Evolutionary conservation across 495 filamentous ascomycete species (phyloP), one percentile per base, ranked within the genome.

Genomic region (Xylaria telfairii): DNA sequence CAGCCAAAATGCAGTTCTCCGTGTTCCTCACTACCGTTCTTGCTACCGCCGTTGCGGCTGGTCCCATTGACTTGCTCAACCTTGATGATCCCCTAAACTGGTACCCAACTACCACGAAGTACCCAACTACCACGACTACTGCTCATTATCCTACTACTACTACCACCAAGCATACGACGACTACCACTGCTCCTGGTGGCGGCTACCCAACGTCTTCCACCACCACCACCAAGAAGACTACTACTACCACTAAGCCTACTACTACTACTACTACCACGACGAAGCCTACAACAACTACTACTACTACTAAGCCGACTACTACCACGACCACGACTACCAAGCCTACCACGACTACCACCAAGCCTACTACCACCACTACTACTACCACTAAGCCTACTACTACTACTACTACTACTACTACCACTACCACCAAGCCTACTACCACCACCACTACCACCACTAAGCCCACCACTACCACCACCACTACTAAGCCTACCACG

Each of bases 1-100:
- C 39, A 66, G 64, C 30, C 47, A 66, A 53, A 54, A 66, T 66
- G 64, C 46, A 37, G 10, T 54, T 41, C 64, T 53, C 64, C 34
- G 21, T 66, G n/a, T 47, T 66, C n/a, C 24, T 66, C 32, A 41
- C 64, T 28, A 54, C 64, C 9, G 17, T 42, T 17, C 64, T 66
- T 53, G 64, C 64, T 21, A 66, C 64, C 30, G 64, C 64, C 13
- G 64, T 66, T n/a, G 46, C 34, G 46, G 64, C 64, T 3, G 47
- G 47, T 9, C 64, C 64, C 24, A 54, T 66, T 34, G 64, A 66
- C 5, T n/a, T 66, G 12, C 46, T 53, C 8, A 19, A 26, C n/a
- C 24, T 19, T 4, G 51, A 10, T 4, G 17, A n/a, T n/a, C n/a
- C 26, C 21, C 62, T 30, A 32, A 46, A 34, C 44, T 41, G 44